phyloP scores from a whole-genome alignment of 495 filamentous ascomycete species.

The Aspergillus taichungensis region DNA sequence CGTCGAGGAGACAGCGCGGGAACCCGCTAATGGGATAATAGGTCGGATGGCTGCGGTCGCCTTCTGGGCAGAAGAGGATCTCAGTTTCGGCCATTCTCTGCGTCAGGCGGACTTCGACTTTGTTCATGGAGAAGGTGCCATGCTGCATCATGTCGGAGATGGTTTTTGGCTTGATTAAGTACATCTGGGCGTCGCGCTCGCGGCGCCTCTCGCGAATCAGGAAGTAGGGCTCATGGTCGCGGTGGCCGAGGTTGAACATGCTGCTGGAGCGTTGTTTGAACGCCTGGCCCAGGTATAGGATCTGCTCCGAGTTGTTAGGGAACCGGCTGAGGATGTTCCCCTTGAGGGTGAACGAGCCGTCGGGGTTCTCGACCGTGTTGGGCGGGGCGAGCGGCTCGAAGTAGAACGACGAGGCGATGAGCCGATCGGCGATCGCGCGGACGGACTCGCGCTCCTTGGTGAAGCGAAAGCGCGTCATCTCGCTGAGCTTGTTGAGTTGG shows the following conservation, averaged over 20 bases:
- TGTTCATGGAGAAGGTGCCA: background rate
- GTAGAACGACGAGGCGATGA: background rate
- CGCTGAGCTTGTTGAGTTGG: background rate
- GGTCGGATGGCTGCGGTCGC: background rate
- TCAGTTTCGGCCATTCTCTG: background rate
- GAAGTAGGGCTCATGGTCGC: background rate
- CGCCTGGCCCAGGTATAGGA: background rate
- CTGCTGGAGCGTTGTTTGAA: background rate
- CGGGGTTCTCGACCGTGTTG: background rate
- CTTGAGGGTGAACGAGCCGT: background rate
- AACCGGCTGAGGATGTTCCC: background rate
- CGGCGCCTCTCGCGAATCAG: background rate
- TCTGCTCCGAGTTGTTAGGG: background rate
- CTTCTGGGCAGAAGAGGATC: background rate
- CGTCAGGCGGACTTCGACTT: background rate
- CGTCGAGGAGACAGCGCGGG: background rate
- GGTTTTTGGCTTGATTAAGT: background rate
- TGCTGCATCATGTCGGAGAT: background rate
- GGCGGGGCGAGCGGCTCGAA: background rate
- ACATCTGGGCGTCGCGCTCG: background rate
- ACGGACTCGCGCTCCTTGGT: background rate
- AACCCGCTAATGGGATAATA: background rate
- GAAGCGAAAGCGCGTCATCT: background rate
- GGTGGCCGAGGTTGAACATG: background rate
- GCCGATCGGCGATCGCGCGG: background rate